Evolutionary conservation across 768 basidiomycete species (phyloP).

Genomic region (Mycena kentingensis): DNA sequence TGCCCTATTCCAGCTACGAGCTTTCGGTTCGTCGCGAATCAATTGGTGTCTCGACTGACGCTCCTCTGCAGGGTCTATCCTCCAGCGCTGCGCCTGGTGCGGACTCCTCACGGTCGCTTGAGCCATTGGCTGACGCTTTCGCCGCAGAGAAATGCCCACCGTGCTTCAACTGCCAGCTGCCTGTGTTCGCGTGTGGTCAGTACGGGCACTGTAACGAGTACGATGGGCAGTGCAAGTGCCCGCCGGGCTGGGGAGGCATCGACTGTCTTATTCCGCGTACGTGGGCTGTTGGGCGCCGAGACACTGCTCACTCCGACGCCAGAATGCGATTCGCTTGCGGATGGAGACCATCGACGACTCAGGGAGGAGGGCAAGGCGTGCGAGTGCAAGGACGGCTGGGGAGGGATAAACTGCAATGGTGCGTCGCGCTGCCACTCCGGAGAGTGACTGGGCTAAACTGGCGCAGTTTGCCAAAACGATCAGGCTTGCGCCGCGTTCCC

Average conservation of each 20-base stretch:
- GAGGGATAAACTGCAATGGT: slow-evolving; percentile 98
- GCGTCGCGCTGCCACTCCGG: slow-evolving; percentile 22
- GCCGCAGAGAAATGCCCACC: slow-evolving; percentile 69
- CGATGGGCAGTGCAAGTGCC: slow-evolving; percentile 96
- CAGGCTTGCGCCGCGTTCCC: slow-evolving; percentile 80
- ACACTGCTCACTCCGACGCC: not conserved
- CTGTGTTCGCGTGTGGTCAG: slow-evolving; percentile 90
- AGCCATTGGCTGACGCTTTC: not conserved
- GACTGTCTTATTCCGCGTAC: slow-evolving; percentile 91
- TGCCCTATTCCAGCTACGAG: slow-evolving; percentile 19
- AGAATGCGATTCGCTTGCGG: slow-evolving; percentile 95
- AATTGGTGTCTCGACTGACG: not conserved
- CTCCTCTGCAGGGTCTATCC: slow-evolving; percentile 6
- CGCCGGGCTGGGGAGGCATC: slow-evolving; percentile 95
- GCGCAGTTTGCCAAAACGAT: slow-evolving; percentile 82
- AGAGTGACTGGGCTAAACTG: not conserved
- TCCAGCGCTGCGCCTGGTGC: slow-evolving; percentile 14
- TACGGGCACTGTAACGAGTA: slow-evolving; percentile 89
- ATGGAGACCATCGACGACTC: slow-evolving; percentile 82
- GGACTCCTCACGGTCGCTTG: not conserved
- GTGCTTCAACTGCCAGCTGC: slow-evolving; percentile 96
- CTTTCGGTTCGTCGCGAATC: slow-evolving; percentile 14
- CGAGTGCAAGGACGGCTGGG: slow-evolving; percentile 93
- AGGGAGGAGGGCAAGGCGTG: slow-evolving; percentile 76
- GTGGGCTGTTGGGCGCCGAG: slow-evolving; percentile 30